These are phyloP conservation scores for Endogone sp. DNA, from an alignment of 192 early-diverging fungal species.

Conservation along the genomic window DNA sequence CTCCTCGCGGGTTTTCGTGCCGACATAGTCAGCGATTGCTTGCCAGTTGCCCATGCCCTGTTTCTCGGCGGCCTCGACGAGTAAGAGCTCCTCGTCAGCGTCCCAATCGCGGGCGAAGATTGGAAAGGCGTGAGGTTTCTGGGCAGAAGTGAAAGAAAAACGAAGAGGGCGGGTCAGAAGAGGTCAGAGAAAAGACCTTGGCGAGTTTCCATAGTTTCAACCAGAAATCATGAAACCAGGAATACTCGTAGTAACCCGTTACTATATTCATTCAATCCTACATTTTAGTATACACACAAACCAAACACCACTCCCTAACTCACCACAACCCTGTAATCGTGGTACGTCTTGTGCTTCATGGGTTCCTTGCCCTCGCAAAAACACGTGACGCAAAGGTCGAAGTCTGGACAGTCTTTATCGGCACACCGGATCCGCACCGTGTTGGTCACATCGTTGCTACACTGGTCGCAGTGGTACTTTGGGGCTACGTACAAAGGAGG, in stretches of 20 bases:
- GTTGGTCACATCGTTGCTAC: slow-evolving; percentile 86
- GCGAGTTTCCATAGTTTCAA: background rate
- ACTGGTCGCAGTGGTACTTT: slow-evolving; percentile 79
- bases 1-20: slow-evolving; percentile 85
- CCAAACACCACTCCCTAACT: no score
- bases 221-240: slow-evolving; percentile 1
- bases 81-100: slow-evolving; percentile 92
- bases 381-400: slow-evolving; percentile 93
- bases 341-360: slow-evolving; percentile 75
- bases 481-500: background rate
- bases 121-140: slow-evolving; percentile 83
- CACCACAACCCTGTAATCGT: slow-evolving; percentile 89
- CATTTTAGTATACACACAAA: no score
- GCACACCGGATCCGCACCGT: slow-evolving; percentile 84
- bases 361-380: slow-evolving; percentile 84
- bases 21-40: slow-evolving; percentile 89
- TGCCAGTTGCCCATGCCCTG: slow-evolving; percentile 98
- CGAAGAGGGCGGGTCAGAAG: background rate
- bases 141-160: slow-evolving; percentile 1
- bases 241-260: no score
- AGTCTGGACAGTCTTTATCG: slow-evolving; percentile 66
- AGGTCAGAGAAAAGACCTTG: slow-evolving; percentile 4
- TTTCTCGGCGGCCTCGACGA: slow-evolving; percentile 88
- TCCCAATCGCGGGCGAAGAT: slow-evolving; percentile 91
- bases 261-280: no score